A percentile compares a stretch with the other conserved stretches of the same genome.
Conservation (phyloP, 768 basidiomycete genomes). For the Sporobolomyces pararoseus region DNA sequence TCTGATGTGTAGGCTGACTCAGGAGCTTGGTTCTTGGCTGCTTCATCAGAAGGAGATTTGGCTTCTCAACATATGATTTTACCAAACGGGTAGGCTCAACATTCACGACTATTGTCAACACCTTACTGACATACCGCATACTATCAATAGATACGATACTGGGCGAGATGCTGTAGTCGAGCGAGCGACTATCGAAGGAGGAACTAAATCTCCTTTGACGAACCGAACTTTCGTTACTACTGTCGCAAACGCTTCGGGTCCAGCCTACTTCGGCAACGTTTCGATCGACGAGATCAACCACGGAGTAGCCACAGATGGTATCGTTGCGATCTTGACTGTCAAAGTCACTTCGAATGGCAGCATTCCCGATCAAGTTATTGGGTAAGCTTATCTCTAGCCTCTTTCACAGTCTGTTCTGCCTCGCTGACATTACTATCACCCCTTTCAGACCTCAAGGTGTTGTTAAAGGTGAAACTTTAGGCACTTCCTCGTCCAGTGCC, state of each 20-base stretch:
- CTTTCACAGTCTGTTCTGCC: no score
- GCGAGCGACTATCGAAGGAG: conserved; percentile 68
- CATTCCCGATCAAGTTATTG: background rate
- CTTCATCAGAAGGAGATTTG: conserved; percentile 54
- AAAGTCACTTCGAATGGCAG: conserved; percentile 56
- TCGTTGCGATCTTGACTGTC: conserved; percentile 73
- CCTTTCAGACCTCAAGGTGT: conserved; percentile 7
- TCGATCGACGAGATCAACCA: conserved; percentile 48
- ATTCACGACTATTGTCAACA: background rate
- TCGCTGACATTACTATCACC: no score
- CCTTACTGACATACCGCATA: background rate
- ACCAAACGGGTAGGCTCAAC: conserved; percentile 59
- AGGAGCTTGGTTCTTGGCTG: conserved; percentile 69
- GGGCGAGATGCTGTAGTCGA: conserved; percentile 83
- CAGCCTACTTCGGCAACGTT: conserved; percentile 25
- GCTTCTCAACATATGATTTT: conserved; percentile 60
- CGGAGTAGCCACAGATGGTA: conserved; percentile 64
- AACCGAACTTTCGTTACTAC: conserved; percentile 48
- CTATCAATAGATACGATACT: conserved; percentile 62
- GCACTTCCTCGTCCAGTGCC: background rate
- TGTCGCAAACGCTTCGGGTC: background rate
- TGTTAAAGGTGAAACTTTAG: conserved; percentile 4
- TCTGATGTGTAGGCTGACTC: conserved; percentile 51
- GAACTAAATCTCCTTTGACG: conserved; percentile 54
- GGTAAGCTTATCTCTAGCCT: background rate